phyloP scores from a whole-genome alignment of 2,329 filamentous ascomycete species.

The Decorospora gaudefroyi region DNA sequence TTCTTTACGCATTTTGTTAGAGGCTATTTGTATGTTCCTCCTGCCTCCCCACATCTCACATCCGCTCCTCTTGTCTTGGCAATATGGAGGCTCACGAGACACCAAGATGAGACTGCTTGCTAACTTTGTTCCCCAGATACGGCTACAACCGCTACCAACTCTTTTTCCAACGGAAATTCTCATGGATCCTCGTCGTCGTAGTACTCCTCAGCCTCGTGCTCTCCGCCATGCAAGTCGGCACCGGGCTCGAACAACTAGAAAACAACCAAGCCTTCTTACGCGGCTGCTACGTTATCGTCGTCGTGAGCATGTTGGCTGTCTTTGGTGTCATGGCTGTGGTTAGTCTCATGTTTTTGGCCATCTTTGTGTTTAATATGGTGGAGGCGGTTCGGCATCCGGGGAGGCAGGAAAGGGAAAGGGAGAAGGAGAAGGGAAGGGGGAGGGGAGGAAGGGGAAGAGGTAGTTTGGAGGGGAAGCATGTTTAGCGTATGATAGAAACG shows the following conservation, averaged over 20 bases:
- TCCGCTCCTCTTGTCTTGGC: too few relatives aligned
- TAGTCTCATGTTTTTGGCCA: constrained; percentile 34
- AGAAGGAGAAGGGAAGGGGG: constrained; percentile 1
- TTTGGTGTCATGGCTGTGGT: constrained; percentile 36
- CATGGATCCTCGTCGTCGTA: constrained; percentile 46
- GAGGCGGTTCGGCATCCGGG: constrained; percentile 39
- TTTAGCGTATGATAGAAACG: too few relatives aligned
- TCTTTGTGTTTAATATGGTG: constrained; percentile 46
- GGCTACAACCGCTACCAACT: constrained; percentile 48
- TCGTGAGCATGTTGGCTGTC: constrained; percentile 44
- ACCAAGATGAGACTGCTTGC: not conserved
- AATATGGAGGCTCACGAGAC: too few relatives aligned
- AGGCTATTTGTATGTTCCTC: constrained; percentile 35
- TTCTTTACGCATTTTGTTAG: constrained; percentile 44
- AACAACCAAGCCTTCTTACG: constrained; percentile 29
- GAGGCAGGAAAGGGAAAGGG: constrained; percentile 44
- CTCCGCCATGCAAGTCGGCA: constrained; percentile 48
- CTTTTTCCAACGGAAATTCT: constrained; percentile 48
- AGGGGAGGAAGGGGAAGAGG: constrained; percentile 1
- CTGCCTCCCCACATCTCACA: too few relatives aligned
- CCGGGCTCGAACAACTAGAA: constrained; percentile 31
- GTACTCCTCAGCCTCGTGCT: constrained; percentile 47
- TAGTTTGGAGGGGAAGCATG: too few relatives aligned
- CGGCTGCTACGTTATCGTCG: constrained; percentile 42
- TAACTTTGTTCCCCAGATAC: constrained; percentile 21